Percentiles rank a stretch among this genome's conserved stretches.
Evolutionary conservation across 345 rosid species (phyloP).

Genomic region (Aquilaria malaccensis): DNA sequence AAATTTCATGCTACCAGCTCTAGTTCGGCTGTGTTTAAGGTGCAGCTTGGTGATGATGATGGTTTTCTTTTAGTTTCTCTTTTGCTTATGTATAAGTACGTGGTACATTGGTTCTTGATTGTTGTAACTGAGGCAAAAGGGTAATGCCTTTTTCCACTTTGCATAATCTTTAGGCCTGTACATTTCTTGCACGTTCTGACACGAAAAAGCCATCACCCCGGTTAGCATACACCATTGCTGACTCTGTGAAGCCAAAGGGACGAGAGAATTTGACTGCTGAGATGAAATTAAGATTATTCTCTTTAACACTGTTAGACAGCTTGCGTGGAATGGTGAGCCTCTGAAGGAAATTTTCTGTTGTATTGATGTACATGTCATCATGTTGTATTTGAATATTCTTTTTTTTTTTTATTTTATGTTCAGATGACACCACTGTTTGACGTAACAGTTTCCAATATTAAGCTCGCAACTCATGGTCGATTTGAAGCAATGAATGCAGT

Average conservation of each 20-base stretch:
- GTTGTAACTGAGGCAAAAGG: no score
- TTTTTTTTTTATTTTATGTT: neutral
- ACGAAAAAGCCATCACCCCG: slow-evolving; percentile 71
- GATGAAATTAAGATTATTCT: slow-evolving; percentile 74
- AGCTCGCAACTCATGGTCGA: slow-evolving; percentile 92
- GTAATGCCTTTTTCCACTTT: slow-evolving; percentile 9
- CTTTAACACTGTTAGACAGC: slow-evolving; percentile 82
- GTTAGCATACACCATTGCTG: slow-evolving; percentile 78
- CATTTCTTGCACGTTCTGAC: slow-evolving; percentile 92
- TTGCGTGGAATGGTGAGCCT: slow-evolving; percentile 82
- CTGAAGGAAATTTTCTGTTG: neutral
- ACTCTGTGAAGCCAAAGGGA: slow-evolving; percentile 79
- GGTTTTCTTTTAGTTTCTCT: no score
- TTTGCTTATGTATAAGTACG: no score
- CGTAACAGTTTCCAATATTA: slow-evolving; percentile 78
- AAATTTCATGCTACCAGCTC: no score
- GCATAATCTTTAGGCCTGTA: slow-evolving; percentile 68
- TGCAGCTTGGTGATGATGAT: no score
- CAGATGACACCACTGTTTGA: slow-evolving; percentile 98
- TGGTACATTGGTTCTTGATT: no score
- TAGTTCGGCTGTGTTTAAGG: no score
- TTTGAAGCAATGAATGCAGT: slow-evolving; percentile 96
- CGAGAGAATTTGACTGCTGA: slow-evolving; percentile 83
- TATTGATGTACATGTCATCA: no score
- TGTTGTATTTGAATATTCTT: neutral